phyloP scores from a whole-genome alignment of 805 yeast genomes.

The Cyberlindnera americana region DNA sequence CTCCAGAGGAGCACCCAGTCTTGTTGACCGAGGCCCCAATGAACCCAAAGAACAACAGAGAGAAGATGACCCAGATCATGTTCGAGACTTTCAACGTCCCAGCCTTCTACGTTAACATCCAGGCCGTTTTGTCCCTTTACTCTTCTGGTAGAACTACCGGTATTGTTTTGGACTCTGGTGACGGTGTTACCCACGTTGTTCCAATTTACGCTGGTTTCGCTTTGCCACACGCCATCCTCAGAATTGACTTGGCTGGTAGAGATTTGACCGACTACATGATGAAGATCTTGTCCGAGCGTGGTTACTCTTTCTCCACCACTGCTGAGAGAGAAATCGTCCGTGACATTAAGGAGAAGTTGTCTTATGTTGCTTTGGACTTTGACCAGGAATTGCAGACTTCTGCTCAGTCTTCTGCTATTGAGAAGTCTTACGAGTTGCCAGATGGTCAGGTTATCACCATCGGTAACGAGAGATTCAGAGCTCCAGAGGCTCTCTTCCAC shows the following conservation, averaged over 20 bases:
- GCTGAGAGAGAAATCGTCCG: constrained; percentile 97
- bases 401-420: constrained; percentile 95
- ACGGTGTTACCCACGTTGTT: constrained; percentile 99
- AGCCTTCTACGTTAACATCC: constrained; percentile 98
- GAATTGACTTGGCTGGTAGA: constrained; percentile 99
- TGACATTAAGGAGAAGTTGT: constrained; percentile 92
- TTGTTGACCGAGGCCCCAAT: constrained; percentile 99
- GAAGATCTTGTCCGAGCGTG: constrained; percentile 98
- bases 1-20: constrained; percentile 99
- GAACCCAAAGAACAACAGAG: constrained; percentile 99
- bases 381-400: constrained; percentile 99
- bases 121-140: constrained; percentile 96
- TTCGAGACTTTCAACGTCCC: constrained; percentile 99
- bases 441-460: constrained; percentile 99
- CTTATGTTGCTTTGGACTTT: constrained; percentile 98
- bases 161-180: constrained; percentile 99
- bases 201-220: constrained; percentile 99
- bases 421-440: constrained; percentile 98
- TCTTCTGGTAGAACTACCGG: constrained; percentile 99
- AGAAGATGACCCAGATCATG: constrained; percentile 99
- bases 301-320: constrained; percentile 97
- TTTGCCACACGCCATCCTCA: constrained; percentile 96
- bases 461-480: constrained; percentile 99
- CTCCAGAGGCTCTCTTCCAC: constrained; percentile 99
- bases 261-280: constrained; percentile 98